Base-by-base conservation (phyloP, 306 rosid genomes). In the Alnus rubra region DNA sequence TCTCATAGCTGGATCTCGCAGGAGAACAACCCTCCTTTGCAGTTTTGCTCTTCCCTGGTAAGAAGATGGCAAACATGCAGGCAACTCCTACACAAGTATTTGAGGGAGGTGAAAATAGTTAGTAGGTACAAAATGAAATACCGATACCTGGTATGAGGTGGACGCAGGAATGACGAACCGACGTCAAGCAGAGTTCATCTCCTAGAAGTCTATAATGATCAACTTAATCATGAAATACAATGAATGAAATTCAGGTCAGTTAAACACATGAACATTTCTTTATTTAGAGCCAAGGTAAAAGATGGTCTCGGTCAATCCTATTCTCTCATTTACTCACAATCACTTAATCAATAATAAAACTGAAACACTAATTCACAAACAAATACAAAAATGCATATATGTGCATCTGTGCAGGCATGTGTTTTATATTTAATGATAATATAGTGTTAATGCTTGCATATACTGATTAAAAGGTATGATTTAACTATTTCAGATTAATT, bases 71-170 rank as follows among this genome's bases (percentile, higher is more conserved):
- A 88, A 76, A 44, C 73, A 37, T 37, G 55, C 9, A 0, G 89
- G 85, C 81, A 88, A 81, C 82, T 85, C 82, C 96, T 93, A 82
- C 84, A 67, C 8, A 42, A 42, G 45, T 5, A 42, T 42, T 23
- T 39, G 52, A 31, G 8, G 19, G 2, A 65, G 42, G 37, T 62
- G 56, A 76, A 74, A 72, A 44, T 47, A 73, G 59, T 83, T 9
- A 78, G 74, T 18, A 16, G 55, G 47, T 15, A 64, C 19, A 64
- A 12, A 63, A 63, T 4, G 15, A 16, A 64, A 33, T 3, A 60
- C 28, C 28, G 2, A 64, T 37, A 15, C 48, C 28, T 2, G 8
- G 10, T 55, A 7, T 9, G 30, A 55, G 7, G 10, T n/a, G 8
- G 30, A 13, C 56, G 2, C 18, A 4, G 4, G 56, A 18, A 13